Evolutionary conservation across 202 grass and related monocot genomes (phyloP).

Genomic region (Zoysia matrella): DNA sequence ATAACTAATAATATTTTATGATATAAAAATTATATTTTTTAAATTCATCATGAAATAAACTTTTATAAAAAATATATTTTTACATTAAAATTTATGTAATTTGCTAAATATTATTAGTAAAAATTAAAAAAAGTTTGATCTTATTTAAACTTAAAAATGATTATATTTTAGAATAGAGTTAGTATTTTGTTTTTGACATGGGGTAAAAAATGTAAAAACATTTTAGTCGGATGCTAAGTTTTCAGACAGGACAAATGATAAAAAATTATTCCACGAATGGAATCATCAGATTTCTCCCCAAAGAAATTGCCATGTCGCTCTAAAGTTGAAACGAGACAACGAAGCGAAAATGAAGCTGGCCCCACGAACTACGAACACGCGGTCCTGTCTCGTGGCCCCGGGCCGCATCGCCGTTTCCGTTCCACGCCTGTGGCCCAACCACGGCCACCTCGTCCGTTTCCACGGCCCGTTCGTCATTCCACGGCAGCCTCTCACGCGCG

Average conservation of each 20-base stretch:
- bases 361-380: not conserved
- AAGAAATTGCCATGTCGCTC: not conserved
- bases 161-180: too few species aligned
- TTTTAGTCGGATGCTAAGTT: not conserved
- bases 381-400: not conserved
- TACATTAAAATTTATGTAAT: too few species aligned
- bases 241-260: not conserved
- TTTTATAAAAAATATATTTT: too few species aligned
- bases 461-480: not conserved
- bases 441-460: conserved; percentile 15
- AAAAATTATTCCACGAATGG: not conserved
- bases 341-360: not conserved
- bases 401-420: not conserved
- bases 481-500: not conserved
- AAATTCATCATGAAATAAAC: too few species aligned
- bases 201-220: not conserved
- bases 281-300: not conserved
- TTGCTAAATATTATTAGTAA: too few species aligned
- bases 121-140: too few species aligned
- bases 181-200: too few species aligned
- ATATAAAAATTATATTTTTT: too few species aligned
- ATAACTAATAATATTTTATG: too few species aligned
- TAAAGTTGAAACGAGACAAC: not conserved
- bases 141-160: too few species aligned
- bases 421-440: conserved; percentile 17